Base-by-base conservation (phyloP, 1,284 basidiomycete species). In the Ustilago bromivora region DNA sequence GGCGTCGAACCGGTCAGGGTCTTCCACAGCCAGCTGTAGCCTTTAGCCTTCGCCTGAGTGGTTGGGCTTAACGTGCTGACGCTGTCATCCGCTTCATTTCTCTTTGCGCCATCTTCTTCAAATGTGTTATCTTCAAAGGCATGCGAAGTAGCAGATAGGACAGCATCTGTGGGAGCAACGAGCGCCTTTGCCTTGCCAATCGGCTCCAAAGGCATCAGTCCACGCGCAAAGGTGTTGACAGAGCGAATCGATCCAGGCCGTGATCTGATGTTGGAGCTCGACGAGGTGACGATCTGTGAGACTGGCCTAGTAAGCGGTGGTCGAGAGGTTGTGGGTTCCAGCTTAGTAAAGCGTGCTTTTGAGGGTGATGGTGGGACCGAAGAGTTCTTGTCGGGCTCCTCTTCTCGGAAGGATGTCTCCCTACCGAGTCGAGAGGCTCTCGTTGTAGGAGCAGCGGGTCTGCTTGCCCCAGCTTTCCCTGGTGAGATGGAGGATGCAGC, bases 141-240 rank as follows among this genome's bases (percentile, higher is more conserved):
- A 46, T 66, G 69, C 38, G 76, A 78, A 2, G 71, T 71, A 4
- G 76, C 76, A 10, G 72, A 75, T 0, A 80, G 68, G 6, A 71
- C 57, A 4, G 73, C 72, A 38, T 77, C 77, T 2, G 77, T 76
- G 8, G 81, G 67, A 4, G 79, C 80, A 10, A 82, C 80, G 47
- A 78, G 35, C 1, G 81, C 80, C 40, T 70, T 78, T 8, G 81
- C 80, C 58, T 82, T 82, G 17, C 81, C 81, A 40, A 82, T 76
- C 17, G 78, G 80, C 40, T 81, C 78, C 62, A 82, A 49, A 10
- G 80, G 79, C 56, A 79, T 31, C 11, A 80, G 54, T 10, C 73
- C 69, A 13, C 81, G 64, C 17, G 70, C 61, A 32, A 80, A 71
- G 7, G 81, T 82, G 28, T 59, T 79, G 54, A 78, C 53, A 5